phyloP scores from a whole-genome alignment of 208 protist genomes.

The Porcisia deanei region DNA sequence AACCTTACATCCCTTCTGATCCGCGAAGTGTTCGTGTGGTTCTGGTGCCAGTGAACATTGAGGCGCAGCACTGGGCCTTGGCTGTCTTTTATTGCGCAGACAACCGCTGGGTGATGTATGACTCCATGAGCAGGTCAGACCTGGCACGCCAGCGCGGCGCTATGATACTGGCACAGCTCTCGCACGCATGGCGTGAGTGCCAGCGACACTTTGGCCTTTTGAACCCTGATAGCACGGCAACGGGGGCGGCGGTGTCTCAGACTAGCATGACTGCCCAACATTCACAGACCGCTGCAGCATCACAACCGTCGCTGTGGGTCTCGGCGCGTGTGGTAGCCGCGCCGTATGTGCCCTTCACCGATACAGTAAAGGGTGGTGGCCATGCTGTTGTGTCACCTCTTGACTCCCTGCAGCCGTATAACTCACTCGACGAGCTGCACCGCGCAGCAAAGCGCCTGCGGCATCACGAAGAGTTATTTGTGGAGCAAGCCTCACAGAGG shows the following conservation, averaged over 20 bases:
- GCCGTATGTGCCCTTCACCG: background rate
- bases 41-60: slow-evolving; percentile 77
- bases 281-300: background rate
- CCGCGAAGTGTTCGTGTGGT: slow-evolving; percentile 43
- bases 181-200: slow-evolving; percentile 45
- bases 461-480: slow-evolving; percentile 21
- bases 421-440: slow-evolving; percentile 17
- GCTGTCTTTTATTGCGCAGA: slow-evolving; percentile 54
- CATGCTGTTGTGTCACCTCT: background rate
- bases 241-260: background rate
- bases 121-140: slow-evolving; percentile 53
- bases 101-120: slow-evolving; percentile 57
- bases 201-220: slow-evolving; percentile 29
- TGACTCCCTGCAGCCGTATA: slow-evolving; percentile 26
- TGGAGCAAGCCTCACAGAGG: background rate
- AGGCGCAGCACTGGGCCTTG: slow-evolving; percentile 75
- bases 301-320: slow-evolving; percentile 2
- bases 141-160: slow-evolving; percentile 15
- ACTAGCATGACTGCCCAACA: background rate
- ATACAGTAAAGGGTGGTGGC: background rate
- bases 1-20: slow-evolving; percentile 28
- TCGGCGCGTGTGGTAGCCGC: background rate
- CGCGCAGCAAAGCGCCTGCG: slow-evolving; percentile 29
- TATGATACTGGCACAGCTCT: slow-evolving; percentile 37
- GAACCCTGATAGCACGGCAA: background rate